Base-by-base conservation (phyloP, 2,329 filamentous ascomycete genomes). In the Phaeosphaeria sp. region DNA sequence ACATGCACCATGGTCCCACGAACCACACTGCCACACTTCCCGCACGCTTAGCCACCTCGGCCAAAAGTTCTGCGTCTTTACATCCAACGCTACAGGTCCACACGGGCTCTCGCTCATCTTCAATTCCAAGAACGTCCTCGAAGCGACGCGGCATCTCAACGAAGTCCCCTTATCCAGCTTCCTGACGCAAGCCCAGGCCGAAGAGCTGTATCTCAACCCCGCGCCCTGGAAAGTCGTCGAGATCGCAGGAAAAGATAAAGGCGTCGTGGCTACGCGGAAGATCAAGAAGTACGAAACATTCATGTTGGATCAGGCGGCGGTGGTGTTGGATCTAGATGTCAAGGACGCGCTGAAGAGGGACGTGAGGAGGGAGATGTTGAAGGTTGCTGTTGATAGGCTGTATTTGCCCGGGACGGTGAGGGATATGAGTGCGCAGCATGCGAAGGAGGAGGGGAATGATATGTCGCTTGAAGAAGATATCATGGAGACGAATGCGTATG, bases 401-500 rank as follows among this genome's bases (percentile, higher is more conserved):
- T 52, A 49, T 3, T 27, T 51, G 0, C 60, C 64, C 4, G 57
- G 40, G 2, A 47, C 56, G 42, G 55, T 71, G 20, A 44, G 53
- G 30, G 59, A 43, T 9, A 54, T 71, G 66, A 68, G 66, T 50
- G 50, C 30, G 27, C 6, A 6, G 11, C 30, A 36, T 13, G 30
- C 30, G 5, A 7, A 13, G 5, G 30, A 6, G 11, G 46, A 55
- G 45, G 59, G 54, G 20, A 43, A 44, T 2, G 49, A 45, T 3
- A 55, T 49, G 7, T 59, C 56, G 0, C 13, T 63, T 30, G 68
- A 66, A 42, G 62, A 65, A 22, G 51, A 60, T 43, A 50, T 71
- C 7, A 67, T 71, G 64, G 55, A 59, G 44, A 71, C 64, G 22
- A 71, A 71, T 55, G 56, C 56, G 6, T 71, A 66, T 60, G 68